phyloP scores from a whole-genome alignment of 1,139 yeast genomes.

The Pichia sp. region DNA sequence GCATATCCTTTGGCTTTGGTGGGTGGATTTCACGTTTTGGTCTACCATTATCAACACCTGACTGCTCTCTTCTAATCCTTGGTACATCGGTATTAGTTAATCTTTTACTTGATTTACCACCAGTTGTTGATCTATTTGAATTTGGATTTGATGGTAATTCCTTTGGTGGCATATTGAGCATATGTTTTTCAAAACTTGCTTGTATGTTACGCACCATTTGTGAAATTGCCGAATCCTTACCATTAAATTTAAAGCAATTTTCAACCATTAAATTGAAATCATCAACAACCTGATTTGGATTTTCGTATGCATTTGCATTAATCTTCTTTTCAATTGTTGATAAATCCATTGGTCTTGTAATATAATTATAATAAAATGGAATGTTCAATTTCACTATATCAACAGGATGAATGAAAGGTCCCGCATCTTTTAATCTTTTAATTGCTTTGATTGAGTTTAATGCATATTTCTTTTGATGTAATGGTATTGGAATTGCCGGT shows the following conservation, averaged over 20 bases:
- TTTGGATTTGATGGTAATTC: conserved; percentile 40
- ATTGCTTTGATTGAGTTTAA: conserved; percentile 68
- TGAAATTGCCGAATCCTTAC: conserved; percentile 73
- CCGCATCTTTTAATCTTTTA: conserved; percentile 86
- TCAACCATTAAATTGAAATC: conserved; percentile 83
- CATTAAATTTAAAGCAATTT: conserved; percentile 82
- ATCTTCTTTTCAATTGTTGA: conserved; percentile 84
- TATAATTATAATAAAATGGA: conserved; percentile 81
- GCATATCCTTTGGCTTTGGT: conserved; percentile 89
- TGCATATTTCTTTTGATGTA: conserved; percentile 75
- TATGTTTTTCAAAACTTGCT: conserved; percentile 88
- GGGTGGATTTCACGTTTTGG: conserved; percentile 97
- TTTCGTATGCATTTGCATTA: conserved; percentile 59
- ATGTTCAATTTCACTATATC: conserved; percentile 83
- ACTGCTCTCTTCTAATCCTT: conserved; percentile 54
- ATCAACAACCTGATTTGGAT: conserved; percentile 58
- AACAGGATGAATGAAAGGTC: conserved; percentile 84
- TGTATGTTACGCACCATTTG: conserved; percentile 88
- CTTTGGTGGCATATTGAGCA: conserved; percentile 83
- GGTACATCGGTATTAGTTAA: conserved; percentile 35
- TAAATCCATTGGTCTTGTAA: conserved; percentile 88
- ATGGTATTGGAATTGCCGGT: conserved; percentile 69
- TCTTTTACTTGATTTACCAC: conserved; percentile 14
- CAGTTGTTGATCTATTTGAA: conserved; percentile 12
- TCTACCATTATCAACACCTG: conserved; percentile 44